Conservation (phyloP, 2,329 filamentous ascomycete species). For the Sporothrix mexicana region DNA sequence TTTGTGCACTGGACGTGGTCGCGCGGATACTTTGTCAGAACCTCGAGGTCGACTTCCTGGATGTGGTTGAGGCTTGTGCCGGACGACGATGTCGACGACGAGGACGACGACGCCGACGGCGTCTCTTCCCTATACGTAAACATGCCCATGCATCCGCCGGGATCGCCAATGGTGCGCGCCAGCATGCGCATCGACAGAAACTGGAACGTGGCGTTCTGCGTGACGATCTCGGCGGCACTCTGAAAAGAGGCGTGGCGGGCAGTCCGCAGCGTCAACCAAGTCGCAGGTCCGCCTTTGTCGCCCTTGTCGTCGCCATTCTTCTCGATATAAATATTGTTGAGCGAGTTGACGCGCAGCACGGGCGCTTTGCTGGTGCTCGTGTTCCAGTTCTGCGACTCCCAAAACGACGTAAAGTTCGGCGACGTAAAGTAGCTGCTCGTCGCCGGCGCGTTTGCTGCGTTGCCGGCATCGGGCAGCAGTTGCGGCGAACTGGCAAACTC, state of each 20-base stretch:
- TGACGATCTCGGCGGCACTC: conserved; percentile 56
- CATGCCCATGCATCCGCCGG: conserved; percentile 58
- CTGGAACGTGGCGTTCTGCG: conserved; percentile 46
- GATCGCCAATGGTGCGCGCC: conserved; percentile 54
- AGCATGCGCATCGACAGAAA: conserved; percentile 57
- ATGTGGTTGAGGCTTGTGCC: conserved; percentile 46
- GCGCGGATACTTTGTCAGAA: conserved; percentile 55
- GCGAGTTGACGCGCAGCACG: conserved; percentile 44
- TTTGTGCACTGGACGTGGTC: conserved; percentile 63
- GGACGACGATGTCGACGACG: too few relatives aligned
- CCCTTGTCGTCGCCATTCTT: conserved; percentile 44
- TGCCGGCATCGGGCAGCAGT: conserved; percentile 39
- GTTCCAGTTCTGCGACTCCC: conserved; percentile 42
- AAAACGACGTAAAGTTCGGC: conserved; percentile 42
- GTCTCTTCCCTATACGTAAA: conserved; percentile 57
- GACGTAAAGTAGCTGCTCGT: conserved; percentile 45
- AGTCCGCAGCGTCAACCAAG: conserved; percentile 57
- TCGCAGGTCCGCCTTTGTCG: conserved; percentile 46
- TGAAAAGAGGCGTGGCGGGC: conserved; percentile 53
- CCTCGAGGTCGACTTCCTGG: conserved; percentile 61
- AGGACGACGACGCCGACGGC: too few relatives aligned
- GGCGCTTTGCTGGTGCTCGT: conserved; percentile 32
- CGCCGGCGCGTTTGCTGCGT: conserved; percentile 37
- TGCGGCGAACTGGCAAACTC: conserved; percentile 41
- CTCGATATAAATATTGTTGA: conserved; percentile 53